Percentiles rank a stretch among this genome's conserved stretches.
These are phyloP conservation scores for Penicillium corylophilum DNA, from an alignment of 2,329 filamentous ascomycete species.

Conservation along the genomic window DNA sequence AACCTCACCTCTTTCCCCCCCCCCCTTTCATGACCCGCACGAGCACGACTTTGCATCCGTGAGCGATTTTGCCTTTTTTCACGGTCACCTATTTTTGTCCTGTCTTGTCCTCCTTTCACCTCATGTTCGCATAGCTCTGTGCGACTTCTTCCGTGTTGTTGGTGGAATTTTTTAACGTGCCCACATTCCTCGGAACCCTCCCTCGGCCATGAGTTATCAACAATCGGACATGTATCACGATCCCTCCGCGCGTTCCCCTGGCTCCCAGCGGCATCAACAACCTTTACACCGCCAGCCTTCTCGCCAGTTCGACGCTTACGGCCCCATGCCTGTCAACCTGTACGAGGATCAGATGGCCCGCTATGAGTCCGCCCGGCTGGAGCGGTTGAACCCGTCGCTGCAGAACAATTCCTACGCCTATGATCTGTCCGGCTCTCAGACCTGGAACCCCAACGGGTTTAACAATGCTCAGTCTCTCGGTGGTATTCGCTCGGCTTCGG, in stretches of 20 bases:
- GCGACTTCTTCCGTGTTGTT: slow-evolving; percentile 17
- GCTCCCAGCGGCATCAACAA: slow-evolving; percentile 66
- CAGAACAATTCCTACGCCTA: slow-evolving; percentile 63
- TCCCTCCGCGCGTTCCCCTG: slow-evolving; percentile 68
- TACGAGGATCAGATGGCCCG: slow-evolving; percentile 68
- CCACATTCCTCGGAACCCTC: slow-evolving; percentile 32
- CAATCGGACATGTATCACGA: slow-evolving; percentile 63
- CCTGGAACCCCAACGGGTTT: slow-evolving; percentile 77
- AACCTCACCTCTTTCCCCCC: slow-evolving; percentile 1
- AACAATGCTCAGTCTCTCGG: slow-evolving; percentile 65
- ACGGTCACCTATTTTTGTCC: slow-evolving; percentile 7
- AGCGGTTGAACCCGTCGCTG: slow-evolving; percentile 59
- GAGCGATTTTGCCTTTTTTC: slow-evolving; percentile 16
- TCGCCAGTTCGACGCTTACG: slow-evolving; percentile 73
- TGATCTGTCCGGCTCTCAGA: slow-evolving; percentile 67
- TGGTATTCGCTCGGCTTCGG: slow-evolving; percentile 58
- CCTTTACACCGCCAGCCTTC: slow-evolving; percentile 69
- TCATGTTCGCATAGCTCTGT: background rate
- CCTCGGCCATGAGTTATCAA: slow-evolving; percentile 39
- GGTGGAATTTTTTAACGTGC: slow-evolving; percentile 26
- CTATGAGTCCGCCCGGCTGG: slow-evolving; percentile 57
- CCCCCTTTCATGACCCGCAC: slow-evolving; percentile 18
- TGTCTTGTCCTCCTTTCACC: slow-evolving; percentile 5
- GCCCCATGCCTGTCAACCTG: slow-evolving; percentile 64
- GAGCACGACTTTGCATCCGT: slow-evolving; percentile 22